phyloP scores from a whole-genome alignment of 352 stramenopile species.

The Elongisporangium undulatum region DNA sequence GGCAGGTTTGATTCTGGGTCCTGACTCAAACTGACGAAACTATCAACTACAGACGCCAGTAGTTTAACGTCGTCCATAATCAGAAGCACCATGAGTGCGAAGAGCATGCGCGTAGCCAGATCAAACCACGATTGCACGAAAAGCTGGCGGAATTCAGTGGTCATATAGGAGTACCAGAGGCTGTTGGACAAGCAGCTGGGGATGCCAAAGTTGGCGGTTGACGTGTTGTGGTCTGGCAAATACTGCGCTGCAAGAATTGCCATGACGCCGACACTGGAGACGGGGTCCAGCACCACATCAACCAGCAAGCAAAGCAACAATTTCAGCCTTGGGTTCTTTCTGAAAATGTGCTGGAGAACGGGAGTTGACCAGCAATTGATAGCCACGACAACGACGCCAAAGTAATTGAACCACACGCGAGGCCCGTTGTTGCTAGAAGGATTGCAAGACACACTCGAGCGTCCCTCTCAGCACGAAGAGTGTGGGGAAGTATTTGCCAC shows the following conservation, averaged over 20 bases:
- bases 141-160: slow-evolving; percentile 6
- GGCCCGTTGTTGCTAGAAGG: slow-evolving; percentile 8
- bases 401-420: slow-evolving; percentile 15
- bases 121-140: slow-evolving; percentile 4
- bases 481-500: slow-evolving; percentile 12
- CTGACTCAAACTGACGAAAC: background rate
- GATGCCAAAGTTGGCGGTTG: slow-evolving; percentile 15
- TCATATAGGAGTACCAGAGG: background rate
- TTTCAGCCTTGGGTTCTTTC: slow-evolving; percentile 9
- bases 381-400: slow-evolving; percentile 12
- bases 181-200: slow-evolving; percentile 8
- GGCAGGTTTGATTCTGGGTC: background rate
- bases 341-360: slow-evolving; percentile 13
- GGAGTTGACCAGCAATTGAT: slow-evolving; percentile 23
- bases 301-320: slow-evolving; percentile 10
- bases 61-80: background rate
- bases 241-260: slow-evolving; percentile 18
- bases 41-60: background rate
- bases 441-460: slow-evolving; percentile 21
- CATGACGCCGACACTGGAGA: slow-evolving; percentile 20
- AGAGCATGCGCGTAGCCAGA: slow-evolving; percentile 1
- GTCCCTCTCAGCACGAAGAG: slow-evolving; percentile 13
- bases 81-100: slow-evolving; percentile 4
- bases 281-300: slow-evolving; percentile 13
- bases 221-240: slow-evolving; percentile 9